A percentile compares a stretch with the other conserved stretches of the same genome.
phyloP scores from a whole-genome alignment of 495 filamentous ascomycete genomes.

The Podospora comata region DNA sequence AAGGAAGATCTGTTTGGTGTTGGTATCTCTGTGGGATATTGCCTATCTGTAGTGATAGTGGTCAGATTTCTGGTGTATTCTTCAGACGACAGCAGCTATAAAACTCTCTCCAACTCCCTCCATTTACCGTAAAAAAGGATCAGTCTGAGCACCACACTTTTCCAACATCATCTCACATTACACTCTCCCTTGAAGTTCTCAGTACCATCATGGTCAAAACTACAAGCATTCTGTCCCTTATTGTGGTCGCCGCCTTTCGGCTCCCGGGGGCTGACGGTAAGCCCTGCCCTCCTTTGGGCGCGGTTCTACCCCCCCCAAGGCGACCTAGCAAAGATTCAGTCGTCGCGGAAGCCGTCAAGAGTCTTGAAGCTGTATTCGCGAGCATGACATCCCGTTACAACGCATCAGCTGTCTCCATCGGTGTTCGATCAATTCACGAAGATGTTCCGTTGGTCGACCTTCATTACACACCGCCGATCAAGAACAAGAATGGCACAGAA shows the following conservation, averaged over 20 bases:
- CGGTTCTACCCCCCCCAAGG: conserved; percentile 1
- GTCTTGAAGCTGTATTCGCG: neutral
- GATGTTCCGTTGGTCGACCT: conserved; percentile 1
- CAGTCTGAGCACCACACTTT: too few species aligned
- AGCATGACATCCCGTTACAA: neutral
- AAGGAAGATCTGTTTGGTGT: neutral
- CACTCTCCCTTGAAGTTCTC: too few species aligned
- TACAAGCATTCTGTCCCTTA: neutral
- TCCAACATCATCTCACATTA: too few species aligned
- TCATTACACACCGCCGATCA: neutral
- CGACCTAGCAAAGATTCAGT: neutral
- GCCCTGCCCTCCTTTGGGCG: conserved; percentile 6
- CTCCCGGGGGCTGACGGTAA: neutral
- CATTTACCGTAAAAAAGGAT: too few species aligned
- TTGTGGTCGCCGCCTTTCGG: neutral
- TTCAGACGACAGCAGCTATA: too few species aligned
- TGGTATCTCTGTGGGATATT: too few species aligned
- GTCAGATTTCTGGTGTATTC: too few species aligned
- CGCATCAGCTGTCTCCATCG: conserved; percentile 4
- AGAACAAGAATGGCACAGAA: conserved; percentile 1
- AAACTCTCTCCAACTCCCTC: too few species aligned
- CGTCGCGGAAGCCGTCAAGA: neutral
- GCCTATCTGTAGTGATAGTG: too few species aligned
- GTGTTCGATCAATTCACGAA: conserved; percentile 6
- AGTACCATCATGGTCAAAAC: neutral